phyloP scores from a whole-genome alignment of 768 basidiomycete genomes.

The Psilocybe cyanescens region DNA sequence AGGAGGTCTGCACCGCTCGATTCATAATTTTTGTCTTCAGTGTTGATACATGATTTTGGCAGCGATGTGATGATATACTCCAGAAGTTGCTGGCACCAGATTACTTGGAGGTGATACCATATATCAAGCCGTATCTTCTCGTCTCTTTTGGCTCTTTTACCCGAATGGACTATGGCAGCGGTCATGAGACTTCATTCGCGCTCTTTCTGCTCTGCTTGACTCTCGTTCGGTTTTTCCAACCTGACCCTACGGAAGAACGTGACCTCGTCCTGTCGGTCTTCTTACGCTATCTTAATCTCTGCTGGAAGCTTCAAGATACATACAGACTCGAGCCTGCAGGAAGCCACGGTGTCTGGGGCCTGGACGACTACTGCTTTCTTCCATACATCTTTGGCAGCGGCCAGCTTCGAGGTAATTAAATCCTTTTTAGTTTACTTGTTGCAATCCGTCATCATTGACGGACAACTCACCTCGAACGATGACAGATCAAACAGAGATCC shows the following conservation, averaged over 20 bases:
- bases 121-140: slow-evolving; percentile 78
- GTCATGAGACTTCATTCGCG: slow-evolving; percentile 91
- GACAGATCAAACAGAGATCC: slow-evolving; percentile 63
- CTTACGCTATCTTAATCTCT: slow-evolving; percentile 77
- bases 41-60: slow-evolving; percentile 17
- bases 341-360: slow-evolving; percentile 97
- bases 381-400: slow-evolving; percentile 91
- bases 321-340: slow-evolving; percentile 96
- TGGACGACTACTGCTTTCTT: slow-evolving; percentile 91
- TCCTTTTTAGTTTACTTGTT: slow-evolving; percentile 2
- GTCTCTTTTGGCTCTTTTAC: slow-evolving; percentile 88
- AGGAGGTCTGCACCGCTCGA: slow-evolving; percentile 56
- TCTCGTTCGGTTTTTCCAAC: slow-evolving; percentile 68
- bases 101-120: slow-evolving; percentile 51
- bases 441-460: slow-evolving; percentile 1
- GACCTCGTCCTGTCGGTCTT: slow-evolving; percentile 65
- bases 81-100: slow-evolving; percentile 48
- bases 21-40: slow-evolving; percentile 3
- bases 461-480: slow-evolving; percentile 12
- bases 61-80: slow-evolving; percentile 62
- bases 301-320: slow-evolving; percentile 85
- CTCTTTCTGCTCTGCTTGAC: slow-evolving; percentile 75
- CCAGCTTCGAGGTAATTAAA: slow-evolving; percentile 72
- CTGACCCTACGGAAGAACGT: slow-evolving; percentile 64
- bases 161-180: slow-evolving; percentile 96